Evolutionary conservation across 1,284 basidiomycete species (phyloP), one percentile per base, ranked within the genome.

Genomic region (Tilletia horrida): DNA sequence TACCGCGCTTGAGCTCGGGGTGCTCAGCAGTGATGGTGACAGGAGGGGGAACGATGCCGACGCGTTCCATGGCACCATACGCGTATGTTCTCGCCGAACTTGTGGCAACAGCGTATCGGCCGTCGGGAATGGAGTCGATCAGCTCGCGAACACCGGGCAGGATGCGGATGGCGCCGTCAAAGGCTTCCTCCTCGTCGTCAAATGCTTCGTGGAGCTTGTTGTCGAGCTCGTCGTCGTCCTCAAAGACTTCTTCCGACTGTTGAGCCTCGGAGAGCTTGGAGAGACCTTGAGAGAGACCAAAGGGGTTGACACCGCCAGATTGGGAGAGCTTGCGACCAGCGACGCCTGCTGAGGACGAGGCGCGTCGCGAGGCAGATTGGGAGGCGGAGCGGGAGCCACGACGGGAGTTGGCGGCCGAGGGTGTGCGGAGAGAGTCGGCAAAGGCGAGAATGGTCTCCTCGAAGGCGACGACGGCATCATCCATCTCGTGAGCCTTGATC

Each of bases 1-100:
- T 81, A 65, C 80, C 80, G 29, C 74, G 71, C 69, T 79, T 79
- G 29, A 84, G 76, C 48, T 83, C 79, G 4, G 80, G 87, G 84
- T 91, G 90, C 79, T 91, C 89, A 45, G 89, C 89, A 21, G 90
- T 91, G 82, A 91, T 89, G 29, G 89, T 90, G 42, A 91, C 87
- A 45, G 84, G 83, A 7, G 90, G 89, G 11, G 89, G 88, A 0
- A 85, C 85, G 81, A 91, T 91, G 18, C 89, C 89, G 57, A 89
- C 89, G 67, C 88, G 87, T 7, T 85, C 85, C 85, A 90, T 88
- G 76, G 88, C 89, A 23, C 88, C 89, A 73, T 88, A 84, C 23
- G 88, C 88, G 68, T 90, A 90, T 0, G 88, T 90, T 78, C 87
- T 88, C 1, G 90, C 89, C 8, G 89, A 89, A 0, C 88, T 90